Conservation (phyloP, 108 stramenopile species). For the Cyclotella cryptica region DNA sequence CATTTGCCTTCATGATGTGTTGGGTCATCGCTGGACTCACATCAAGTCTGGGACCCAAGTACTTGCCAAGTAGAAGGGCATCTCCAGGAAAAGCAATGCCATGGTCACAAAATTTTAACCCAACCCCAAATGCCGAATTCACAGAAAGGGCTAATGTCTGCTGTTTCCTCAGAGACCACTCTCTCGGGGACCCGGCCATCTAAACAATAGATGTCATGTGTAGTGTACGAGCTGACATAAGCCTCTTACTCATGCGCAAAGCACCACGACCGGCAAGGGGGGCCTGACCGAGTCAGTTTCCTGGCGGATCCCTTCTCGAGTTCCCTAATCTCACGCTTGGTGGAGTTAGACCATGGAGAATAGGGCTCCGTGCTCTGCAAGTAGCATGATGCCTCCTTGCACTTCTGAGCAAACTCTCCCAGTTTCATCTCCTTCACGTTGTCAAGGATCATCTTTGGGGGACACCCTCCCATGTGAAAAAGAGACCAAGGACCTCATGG, state of each 20-base stretch:
- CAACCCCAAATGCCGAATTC: constrained; percentile 55
- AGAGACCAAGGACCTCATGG: too few relatives aligned
- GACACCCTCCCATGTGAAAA: too few relatives aligned
- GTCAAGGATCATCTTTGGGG: constrained; percentile 10
- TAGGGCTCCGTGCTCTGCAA: constrained; percentile 36
- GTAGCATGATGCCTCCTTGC: constrained; percentile 14
- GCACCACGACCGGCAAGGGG: constrained; percentile 37
- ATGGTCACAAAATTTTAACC: constrained; percentile 24
- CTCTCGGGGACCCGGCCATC: constrained; percentile 38
- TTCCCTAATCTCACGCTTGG: constrained; percentile 41
- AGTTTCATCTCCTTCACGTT: constrained; percentile 27
- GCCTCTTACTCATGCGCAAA: constrained; percentile 28
- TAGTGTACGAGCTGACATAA: constrained; percentile 31
- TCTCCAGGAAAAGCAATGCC: constrained; percentile 3
- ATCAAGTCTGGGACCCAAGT: constrained; percentile 40
- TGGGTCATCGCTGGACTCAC: constrained; percentile 27
- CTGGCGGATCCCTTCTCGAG: constrained; percentile 22
- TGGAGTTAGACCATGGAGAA: constrained; percentile 35
- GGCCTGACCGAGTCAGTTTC: constrained; percentile 13
- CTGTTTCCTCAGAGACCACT: constrained; percentile 37
- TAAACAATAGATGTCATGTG: constrained; percentile 16
- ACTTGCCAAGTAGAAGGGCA: constrained; percentile 22
- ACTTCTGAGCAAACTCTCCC: constrained; percentile 37
- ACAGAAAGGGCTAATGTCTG: constrained; percentile 51
- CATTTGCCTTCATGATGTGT: constrained; percentile 27